Base-by-base conservation (phyloP, 129 eudicot species). In the Tagetes erecta region DNA sequence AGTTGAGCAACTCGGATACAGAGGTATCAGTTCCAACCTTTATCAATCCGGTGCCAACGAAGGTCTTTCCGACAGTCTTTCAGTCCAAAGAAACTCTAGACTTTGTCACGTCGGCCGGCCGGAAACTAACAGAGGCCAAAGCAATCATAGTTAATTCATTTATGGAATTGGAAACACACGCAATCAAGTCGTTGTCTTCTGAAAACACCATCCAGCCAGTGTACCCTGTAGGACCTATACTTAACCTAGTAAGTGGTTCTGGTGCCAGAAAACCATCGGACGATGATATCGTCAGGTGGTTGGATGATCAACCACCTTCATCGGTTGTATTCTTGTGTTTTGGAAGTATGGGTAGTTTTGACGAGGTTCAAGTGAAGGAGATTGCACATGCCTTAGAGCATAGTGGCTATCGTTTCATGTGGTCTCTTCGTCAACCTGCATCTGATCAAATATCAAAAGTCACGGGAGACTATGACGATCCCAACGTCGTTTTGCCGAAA, bases 321-420 rank as follows among this genome's bases (percentile, higher is more conserved):
- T 84, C 88, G 1, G 83, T 84, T 30, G 85, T 84, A 45, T 81
- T 83, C 49, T 46, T 88, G 50, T 89, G 91, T 77, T 89, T 89
- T 59, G 95, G 95, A 34, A 89, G 87, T 44, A 27, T 64, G 65
- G 96, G 96, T 11, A 39, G 80, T 53, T 89, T 89, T 39, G 68
- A 68, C 0, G 78, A 57, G 55, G 68, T 36, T 37, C 91, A 89
- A 55, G 87, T 89, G 60, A 82, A 62, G 60, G 92, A 89, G 67
- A 80, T 84, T 6, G 91, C 92, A 14, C 0, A 9, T 63, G 96
- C 80, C 1, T 69, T 89, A 11, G 96, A 86, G 59, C 47, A 56
- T 2, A 69, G 84, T 34, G 87, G 89, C 13, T 14, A 62, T 13
- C 73, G 80, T 2, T 88, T 88, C 65, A 2, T 85, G 74, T 88